A percentile compares a stretch with the other conserved stretches of the same genome.
These are phyloP conservation scores for Juglanconis oblonga DNA, from an alignment of 2,329 filamentous ascomycete species.

Conservation along the genomic window DNA sequence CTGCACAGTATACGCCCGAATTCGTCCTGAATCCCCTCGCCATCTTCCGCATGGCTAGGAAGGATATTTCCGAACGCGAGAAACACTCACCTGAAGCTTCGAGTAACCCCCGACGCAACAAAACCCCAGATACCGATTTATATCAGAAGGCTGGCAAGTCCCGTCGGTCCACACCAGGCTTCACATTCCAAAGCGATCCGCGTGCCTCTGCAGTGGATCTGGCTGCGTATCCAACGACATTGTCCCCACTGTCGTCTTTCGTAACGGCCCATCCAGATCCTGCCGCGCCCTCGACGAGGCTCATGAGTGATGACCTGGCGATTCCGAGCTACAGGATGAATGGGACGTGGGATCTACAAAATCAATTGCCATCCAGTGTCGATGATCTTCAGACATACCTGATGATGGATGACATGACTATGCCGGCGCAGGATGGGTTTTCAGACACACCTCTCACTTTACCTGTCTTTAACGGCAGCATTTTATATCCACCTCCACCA, in stretches of 20 bases:
- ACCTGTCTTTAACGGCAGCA: background rate
- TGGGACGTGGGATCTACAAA: background rate
- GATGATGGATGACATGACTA: background rate
- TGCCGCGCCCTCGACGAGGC: too few species aligned
- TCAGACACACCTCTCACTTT: background rate
- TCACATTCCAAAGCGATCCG: too few species aligned
- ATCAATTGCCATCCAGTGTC: background rate
- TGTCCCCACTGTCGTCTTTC: too few species aligned
- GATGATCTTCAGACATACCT: background rate
- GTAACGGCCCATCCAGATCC: too few species aligned
- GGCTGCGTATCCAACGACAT: too few species aligned
- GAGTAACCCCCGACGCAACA: too few species aligned
- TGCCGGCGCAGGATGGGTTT: background rate
- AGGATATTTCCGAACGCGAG: background rate
- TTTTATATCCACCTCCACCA: background rate
- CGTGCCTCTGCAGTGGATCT: too few species aligned
- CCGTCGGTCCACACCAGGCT: too few species aligned
- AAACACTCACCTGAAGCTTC: background rate
- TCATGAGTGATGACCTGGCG: too few species aligned
- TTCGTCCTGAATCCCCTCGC: conserved; percentile 11
- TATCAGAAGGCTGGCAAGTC: too few species aligned
- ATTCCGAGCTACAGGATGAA: too few species aligned
- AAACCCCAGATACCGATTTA: too few species aligned
- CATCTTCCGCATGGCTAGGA: conserved; percentile 13
- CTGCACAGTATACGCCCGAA: conserved; percentile 1